phyloP scores from a whole-genome alignment of 257 asterid genomes.

The Nicotiana undulata region DNA sequence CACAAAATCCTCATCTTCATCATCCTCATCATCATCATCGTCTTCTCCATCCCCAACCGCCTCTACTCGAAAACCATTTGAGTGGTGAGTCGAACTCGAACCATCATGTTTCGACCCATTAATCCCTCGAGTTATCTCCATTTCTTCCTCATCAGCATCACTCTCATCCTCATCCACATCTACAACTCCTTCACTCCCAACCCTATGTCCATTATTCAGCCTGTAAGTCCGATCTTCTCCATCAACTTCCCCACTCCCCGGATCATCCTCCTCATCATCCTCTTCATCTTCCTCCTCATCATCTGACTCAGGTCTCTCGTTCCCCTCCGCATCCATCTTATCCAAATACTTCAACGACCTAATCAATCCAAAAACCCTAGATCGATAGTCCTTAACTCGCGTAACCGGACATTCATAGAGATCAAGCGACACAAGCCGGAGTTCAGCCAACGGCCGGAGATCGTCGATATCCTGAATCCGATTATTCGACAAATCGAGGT shows the following conservation, averaged over 20 bases:
- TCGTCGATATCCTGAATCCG: conserved; percentile 71
- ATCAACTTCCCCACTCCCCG: conserved; percentile 88
- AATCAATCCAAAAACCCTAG: conserved; percentile 81
- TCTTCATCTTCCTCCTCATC: conserved; percentile 84
- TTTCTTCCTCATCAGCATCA: conserved; percentile 84
- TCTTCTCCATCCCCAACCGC: conserved; percentile 42
- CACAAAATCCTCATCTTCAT: conserved; percentile 52
- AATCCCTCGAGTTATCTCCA: conserved; percentile 49
- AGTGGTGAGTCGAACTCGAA: conserved; percentile 21
- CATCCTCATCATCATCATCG: conserved; percentile 37
- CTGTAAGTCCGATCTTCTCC: conserved; percentile 52
- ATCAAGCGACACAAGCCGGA: conserved; percentile 80
- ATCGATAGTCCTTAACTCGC: conserved; percentile 76
- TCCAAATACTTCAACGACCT: conserved; percentile 76
- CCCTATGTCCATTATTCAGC: conserved; percentile 42
- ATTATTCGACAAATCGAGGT: conserved; percentile 92
- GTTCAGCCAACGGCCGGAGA: conserved; percentile 75
- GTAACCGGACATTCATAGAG: conserved; percentile 93
- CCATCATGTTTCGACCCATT: conserved; percentile 23
- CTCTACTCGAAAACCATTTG: conserved; percentile 59
- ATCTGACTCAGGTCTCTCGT: conserved; percentile 90
- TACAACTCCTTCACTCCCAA: conserved; percentile 63
- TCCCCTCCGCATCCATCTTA: conserved; percentile 91
- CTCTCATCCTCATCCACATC: conserved; percentile 94
- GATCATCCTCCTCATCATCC: conserved; percentile 58